These are phyloP conservation scores for Neofusicoccum sp. DNA, from an alignment of 2,329 filamentous ascomycete genomes.

Conservation along the genomic window DNA sequence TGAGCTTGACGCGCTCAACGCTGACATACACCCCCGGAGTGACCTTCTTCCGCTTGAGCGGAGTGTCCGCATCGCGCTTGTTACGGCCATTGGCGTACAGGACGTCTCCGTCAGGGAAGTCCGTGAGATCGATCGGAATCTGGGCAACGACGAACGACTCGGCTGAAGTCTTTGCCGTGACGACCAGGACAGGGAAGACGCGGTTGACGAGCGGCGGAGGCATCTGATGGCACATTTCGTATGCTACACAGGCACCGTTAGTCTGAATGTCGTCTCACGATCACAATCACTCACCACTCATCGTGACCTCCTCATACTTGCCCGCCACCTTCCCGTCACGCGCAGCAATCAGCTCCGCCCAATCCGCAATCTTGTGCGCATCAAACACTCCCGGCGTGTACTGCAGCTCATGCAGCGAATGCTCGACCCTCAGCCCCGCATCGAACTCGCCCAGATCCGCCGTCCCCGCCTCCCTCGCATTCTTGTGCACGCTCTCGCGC, in stretches of 20 bases:
- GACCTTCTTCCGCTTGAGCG: conserved; percentile 42
- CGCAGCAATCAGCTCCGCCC: conserved; percentile 31
- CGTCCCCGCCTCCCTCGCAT: conserved; percentile 54
- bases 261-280: not conserved
- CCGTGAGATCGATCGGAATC: conserved; percentile 39
- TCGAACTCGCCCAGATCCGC: conserved; percentile 68
- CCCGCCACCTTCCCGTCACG: conserved; percentile 29
- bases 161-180: conserved; percentile 45
- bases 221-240: conserved; percentile 69
- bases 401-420: conserved; percentile 58
- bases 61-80: conserved; percentile 2
- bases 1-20: conserved; percentile 60
- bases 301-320: conserved; percentile 36
- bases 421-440: conserved; percentile 59
- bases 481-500: conserved; percentile 63
- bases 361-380: conserved; percentile 47
- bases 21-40: conserved; percentile 65
- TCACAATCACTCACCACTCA: conserved; percentile 37
- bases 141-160: conserved; percentile 39
- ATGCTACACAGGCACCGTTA: conserved; percentile 38
- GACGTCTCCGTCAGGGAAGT: conserved; percentile 30
- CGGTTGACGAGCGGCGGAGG: conserved; percentile 63
- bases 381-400: conserved; percentile 62
- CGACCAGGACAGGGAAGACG: conserved; percentile 67
- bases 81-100: conserved; percentile 35